Percentiles rank a stretch among this genome's conserved stretches.
These are phyloP conservation scores for Spinacia oleracea DNA, from an alignment of 179 eudicot species.

Conservation along the genomic window DNA sequence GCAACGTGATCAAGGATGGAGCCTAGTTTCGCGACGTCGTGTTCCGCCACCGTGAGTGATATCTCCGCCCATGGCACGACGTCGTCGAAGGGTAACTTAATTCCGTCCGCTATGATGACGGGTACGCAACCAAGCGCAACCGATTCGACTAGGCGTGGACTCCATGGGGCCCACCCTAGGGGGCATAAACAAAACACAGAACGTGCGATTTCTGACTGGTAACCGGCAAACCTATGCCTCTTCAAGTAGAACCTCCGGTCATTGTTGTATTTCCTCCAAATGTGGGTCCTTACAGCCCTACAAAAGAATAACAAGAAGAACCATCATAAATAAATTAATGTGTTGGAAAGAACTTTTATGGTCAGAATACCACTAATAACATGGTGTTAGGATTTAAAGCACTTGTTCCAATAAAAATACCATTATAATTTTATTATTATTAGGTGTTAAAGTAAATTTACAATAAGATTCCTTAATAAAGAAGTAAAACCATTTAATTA, in stretches of 20 bases:
- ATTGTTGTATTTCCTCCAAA: conserved; percentile 50
- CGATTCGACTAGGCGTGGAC: conserved; percentile 79
- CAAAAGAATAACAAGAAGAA: background rate
- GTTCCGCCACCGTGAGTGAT: conserved; percentile 63
- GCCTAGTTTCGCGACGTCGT: conserved; percentile 52
- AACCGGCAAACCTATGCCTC: conserved; percentile 54
- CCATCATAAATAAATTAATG: conserved; percentile 1
- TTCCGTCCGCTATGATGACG: conserved; percentile 79
- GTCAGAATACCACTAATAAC: conserved; percentile 12
- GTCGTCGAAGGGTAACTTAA: conserved; percentile 57
- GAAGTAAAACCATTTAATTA: no score
- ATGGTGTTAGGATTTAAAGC: conserved; percentile 10
- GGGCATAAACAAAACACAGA: conserved; percentile 82
- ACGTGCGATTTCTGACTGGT: conserved; percentile 66
- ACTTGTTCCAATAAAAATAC: background rate
- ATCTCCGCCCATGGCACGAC: conserved; percentile 68
- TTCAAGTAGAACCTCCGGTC: conserved; percentile 60
- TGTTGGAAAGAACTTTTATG: conserved; percentile 14
- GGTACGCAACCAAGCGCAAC: conserved; percentile 83
- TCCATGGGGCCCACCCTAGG: conserved; percentile 99
- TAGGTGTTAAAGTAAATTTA: background rate
- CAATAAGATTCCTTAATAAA: background rate
- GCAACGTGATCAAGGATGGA: conserved; percentile 55
- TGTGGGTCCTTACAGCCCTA: conserved; percentile 65
- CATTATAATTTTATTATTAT: background rate